Percentiles rank a stretch among this genome's conserved stretches.
Evolutionary conservation across 2,329 filamentous ascomycete species (phyloP).

Genomic region (Plenodomus tracheiphilus): DNA sequence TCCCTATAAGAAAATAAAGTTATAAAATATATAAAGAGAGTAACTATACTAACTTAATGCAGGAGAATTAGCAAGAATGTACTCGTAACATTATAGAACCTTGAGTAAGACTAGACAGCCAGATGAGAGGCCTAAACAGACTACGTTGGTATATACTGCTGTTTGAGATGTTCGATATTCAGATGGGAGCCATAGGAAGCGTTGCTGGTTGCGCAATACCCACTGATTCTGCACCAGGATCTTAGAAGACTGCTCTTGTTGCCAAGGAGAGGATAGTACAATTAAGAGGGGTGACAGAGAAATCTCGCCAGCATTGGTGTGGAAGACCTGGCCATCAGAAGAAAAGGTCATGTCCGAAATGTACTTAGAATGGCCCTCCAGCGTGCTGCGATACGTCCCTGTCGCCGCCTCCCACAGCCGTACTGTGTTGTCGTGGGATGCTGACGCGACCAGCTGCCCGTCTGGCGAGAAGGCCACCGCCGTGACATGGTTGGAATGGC

Average conservation of each 20-base stretch:
- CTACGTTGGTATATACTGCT: constrained; percentile 5
- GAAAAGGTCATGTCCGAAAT: no score
- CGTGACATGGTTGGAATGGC: background rate
- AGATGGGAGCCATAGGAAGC: constrained; percentile 14
- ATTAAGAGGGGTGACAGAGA: background rate
- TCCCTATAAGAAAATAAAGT: no score
- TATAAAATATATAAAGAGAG: no score
- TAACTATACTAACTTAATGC: no score
- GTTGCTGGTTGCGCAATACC: constrained; percentile 10
- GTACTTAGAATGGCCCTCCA: no score
- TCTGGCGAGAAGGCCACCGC: constrained; percentile 2
- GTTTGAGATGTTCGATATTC: constrained; percentile 7
- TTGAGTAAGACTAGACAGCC: constrained; percentile 10
- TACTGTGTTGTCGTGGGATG: no score
- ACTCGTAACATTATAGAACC: constrained; percentile 1
- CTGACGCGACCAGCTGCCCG: background rate
- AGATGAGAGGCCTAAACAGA: constrained; percentile 11
- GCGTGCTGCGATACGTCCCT: no score
- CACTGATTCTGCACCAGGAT: constrained; percentile 9
- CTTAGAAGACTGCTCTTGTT: background rate
- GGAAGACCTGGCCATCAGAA: background rate
- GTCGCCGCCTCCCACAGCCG: background rate
- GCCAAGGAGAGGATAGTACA: background rate
- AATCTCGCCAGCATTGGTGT: constrained; percentile 7
- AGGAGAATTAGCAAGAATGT: background rate